phyloP scores from a whole-genome alignment of 441 rosid species.

The Breynia disticha region DNA sequence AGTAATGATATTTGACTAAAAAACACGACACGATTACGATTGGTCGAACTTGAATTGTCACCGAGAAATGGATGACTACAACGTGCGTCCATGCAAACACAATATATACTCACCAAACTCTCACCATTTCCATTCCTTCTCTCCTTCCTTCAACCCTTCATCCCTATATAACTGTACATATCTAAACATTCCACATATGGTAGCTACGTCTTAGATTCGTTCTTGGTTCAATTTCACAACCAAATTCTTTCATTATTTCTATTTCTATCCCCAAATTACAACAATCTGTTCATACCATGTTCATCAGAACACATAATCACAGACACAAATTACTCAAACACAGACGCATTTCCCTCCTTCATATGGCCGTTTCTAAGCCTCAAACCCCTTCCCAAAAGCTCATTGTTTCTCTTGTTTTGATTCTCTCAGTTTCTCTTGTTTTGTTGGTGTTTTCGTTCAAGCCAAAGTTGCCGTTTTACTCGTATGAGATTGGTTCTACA shows the following conservation, averaged over 20 bases:
- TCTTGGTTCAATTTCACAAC: no score
- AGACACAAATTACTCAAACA: no score
- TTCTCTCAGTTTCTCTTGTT: constrained; percentile 27
- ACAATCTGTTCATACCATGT: neutral
- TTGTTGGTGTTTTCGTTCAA: constrained; percentile 23
- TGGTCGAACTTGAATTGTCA: no score
- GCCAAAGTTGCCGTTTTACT: constrained; percentile 15
- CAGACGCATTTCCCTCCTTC: no score
- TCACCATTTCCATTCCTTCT: neutral
- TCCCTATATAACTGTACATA: neutral
- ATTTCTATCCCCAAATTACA: neutral
- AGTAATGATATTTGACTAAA: no score
- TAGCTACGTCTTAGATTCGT: neutral
- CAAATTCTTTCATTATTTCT: no score
- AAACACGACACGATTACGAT: no score
- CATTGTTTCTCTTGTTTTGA: constrained; percentile 26
- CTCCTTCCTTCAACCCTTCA: neutral
- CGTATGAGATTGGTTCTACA: neutral
- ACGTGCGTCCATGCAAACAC: no score
- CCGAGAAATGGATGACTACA: no score
- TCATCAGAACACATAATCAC: neutral
- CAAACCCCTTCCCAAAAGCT: constrained; percentile 21
- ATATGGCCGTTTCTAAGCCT: constrained; percentile 27
- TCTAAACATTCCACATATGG: neutral
- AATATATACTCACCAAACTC: neutral